Percentiles rank a stretch among this genome's conserved stretches.
Conservation (phyloP, 257 asterid genomes). For the Dorcoceras hygrometricum region DNA sequence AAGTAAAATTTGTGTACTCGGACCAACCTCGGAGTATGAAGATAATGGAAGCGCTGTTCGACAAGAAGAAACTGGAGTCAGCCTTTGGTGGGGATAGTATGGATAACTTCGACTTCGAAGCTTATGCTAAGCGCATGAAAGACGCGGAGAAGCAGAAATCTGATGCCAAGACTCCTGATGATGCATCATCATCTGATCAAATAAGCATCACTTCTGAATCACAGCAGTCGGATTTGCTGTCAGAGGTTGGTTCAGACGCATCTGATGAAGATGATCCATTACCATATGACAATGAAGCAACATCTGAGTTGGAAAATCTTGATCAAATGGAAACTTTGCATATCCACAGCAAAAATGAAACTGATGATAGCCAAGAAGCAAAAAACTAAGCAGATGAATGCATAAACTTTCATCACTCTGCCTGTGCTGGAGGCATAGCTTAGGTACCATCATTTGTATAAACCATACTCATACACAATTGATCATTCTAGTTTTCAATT, state of each 20-base stretch:
- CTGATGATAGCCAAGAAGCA: not conserved
- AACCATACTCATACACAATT: not conserved
- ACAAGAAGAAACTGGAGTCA: constrained; percentile 44
- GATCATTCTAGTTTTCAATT: not conserved
- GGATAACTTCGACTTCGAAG: constrained; percentile 29
- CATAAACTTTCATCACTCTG: not conserved
- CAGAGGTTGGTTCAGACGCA: constrained; percentile 30
- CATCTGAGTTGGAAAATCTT: constrained; percentile 22
- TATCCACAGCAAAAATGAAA: constrained; percentile 18
- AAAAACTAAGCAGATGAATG: not conserved
- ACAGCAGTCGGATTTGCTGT: constrained; percentile 25
- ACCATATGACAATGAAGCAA: constrained; percentile 25
- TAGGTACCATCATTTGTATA: not conserved
- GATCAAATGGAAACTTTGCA: constrained; percentile 27
- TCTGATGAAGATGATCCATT: constrained; percentile 35
- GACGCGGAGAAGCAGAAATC: constrained; percentile 41
- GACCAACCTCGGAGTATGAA: constrained; percentile 45
- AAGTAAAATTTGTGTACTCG: constrained; percentile 54
- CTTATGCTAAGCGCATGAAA: constrained; percentile 48
- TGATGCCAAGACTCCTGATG: constrained; percentile 25
- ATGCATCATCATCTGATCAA: constrained; percentile 32
- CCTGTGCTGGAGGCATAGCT: not conserved
- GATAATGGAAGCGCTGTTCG: constrained; percentile 50
- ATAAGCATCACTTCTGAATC: constrained; percentile 23
- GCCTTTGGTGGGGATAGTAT: constrained; percentile 48